phyloP scores from a whole-genome alignment of 2,329 filamentous ascomycete genomes.

The Purpureocillium lavendulum region DNA sequence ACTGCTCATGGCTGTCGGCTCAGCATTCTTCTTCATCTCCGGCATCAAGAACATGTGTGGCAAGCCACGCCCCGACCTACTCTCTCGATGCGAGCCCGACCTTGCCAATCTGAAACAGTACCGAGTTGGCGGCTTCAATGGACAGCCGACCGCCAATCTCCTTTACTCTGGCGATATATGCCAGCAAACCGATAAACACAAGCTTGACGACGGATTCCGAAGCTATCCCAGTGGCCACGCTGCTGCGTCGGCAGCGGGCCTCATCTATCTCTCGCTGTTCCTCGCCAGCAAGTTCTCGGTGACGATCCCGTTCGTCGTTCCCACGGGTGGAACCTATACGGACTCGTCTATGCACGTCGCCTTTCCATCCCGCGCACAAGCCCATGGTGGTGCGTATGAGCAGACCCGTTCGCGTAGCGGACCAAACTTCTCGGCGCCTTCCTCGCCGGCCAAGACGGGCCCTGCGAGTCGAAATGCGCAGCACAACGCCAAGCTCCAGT shows the following conservation, averaged over 20 bases:
- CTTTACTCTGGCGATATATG: slow-evolving; percentile 76
- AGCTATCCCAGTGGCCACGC: slow-evolving; percentile 55
- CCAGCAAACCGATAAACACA: slow-evolving; percentile 48
- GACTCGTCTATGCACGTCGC: slow-evolving; percentile 51
- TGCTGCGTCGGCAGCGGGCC: slow-evolving; percentile 67
- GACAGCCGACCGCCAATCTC: slow-evolving; percentile 46
- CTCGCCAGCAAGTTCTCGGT: slow-evolving; percentile 76
- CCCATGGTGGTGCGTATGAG: slow-evolving; percentile 34
- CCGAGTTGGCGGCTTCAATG: slow-evolving; percentile 53
- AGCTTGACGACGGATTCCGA: slow-evolving; percentile 73
- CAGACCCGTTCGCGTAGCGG: slow-evolving; percentile 12
- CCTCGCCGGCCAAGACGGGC: slow-evolving; percentile 17
- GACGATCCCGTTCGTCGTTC: slow-evolving; percentile 60
- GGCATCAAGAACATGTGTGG: slow-evolving; percentile 74
- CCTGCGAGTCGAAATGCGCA: slow-evolving; percentile 10
- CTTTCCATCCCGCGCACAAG: slow-evolving; percentile 59
- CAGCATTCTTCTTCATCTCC: slow-evolving; percentile 73
- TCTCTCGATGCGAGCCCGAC: slow-evolving; percentile 73
- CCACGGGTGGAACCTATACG: slow-evolving; percentile 29
- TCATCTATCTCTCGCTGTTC: slow-evolving; percentile 82
- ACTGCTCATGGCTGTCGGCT: slow-evolving; percentile 61
- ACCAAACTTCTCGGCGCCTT: slow-evolving; percentile 5
- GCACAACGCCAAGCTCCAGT: slow-evolving; percentile 24
- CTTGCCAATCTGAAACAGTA: slow-evolving; percentile 50
- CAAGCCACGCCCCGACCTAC: slow-evolving; percentile 70